phyloP scores from a whole-genome alignment of 352 stramenopile species.

The Pythium diclinum region DNA sequence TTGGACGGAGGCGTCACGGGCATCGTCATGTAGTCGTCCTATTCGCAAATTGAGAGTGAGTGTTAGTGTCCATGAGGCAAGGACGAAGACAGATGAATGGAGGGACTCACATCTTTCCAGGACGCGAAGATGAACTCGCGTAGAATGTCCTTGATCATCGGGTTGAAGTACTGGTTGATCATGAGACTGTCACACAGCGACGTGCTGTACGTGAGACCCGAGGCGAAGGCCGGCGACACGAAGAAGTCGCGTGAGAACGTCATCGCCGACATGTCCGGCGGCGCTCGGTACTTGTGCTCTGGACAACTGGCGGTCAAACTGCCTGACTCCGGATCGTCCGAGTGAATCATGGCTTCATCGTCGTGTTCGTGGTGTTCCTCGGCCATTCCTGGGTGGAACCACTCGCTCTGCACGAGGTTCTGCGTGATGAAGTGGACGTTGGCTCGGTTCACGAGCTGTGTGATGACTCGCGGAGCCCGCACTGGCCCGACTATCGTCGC shows the following conservation, averaged over 20 bases:
- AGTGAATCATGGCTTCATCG: neutral
- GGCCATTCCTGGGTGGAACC: constrained; percentile 38
- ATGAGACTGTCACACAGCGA: constrained; percentile 83
- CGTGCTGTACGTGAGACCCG: constrained; percentile 81
- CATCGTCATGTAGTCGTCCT: constrained; percentile 38
- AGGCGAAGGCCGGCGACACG: constrained; percentile 76
- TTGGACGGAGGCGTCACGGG: constrained; percentile 26
- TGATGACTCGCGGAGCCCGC: constrained; percentile 65
- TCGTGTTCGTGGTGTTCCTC: constrained; percentile 3
- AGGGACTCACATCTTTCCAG: constrained; percentile 49
- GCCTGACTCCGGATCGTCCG: constrained; percentile 21
- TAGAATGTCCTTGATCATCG: constrained; percentile 84
- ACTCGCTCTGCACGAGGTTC: constrained; percentile 62
- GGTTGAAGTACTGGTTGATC: constrained; percentile 89
- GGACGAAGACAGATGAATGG: neutral
- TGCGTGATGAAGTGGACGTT: constrained; percentile 86
- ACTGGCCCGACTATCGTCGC: constrained; percentile 55
- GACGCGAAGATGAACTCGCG: constrained; percentile 85
- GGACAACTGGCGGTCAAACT: neutral
- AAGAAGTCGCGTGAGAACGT: constrained; percentile 78
- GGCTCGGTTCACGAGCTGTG: constrained; percentile 71
- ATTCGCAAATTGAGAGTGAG: constrained; percentile 1
- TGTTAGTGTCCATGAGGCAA: neutral
- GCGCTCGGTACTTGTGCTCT: neutral
- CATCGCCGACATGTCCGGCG: constrained; percentile 32